Percentiles rank a stretch among this genome's conserved stretches.
These are phyloP conservation scores for Thraustotheca clavata DNA, from an alignment of 352 stramenopile species.

Conservation along the genomic window DNA sequence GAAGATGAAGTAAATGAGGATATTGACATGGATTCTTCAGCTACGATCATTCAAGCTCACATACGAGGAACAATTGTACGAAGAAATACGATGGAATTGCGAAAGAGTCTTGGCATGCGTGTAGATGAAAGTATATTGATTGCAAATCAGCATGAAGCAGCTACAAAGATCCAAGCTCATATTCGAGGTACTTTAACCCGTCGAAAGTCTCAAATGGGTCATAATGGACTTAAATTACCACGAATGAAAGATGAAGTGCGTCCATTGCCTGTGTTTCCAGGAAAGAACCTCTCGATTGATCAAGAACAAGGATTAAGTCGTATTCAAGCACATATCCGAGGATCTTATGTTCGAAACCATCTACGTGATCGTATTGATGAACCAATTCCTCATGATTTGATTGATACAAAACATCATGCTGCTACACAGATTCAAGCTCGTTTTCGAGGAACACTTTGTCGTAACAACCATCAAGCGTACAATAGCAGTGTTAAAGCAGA, in stretches of 20 bases:
- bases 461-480: background rate
- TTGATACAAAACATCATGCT: background rate
- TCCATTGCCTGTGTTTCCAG: background rate
- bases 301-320: background rate
- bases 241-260: background rate
- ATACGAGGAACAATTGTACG: background rate
- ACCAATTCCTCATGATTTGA: background rate
- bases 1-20: background rate
- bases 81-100: background rate
- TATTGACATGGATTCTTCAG: background rate
- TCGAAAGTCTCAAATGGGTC: background rate
- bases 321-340: background rate
- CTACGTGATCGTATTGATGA: background rate
- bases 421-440: background rate
- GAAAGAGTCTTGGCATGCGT: background rate
- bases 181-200: background rate
- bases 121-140: background rate
- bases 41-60: background rate
- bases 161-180: background rate
- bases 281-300: background rate
- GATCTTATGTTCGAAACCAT: background rate
- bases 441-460: background rate
- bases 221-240: no score
- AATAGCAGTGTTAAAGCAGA: background rate
- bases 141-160: background rate